A percentile compares a stretch with the other conserved stretches of the same genome.
Conservation (phyloP, 2,329 filamentous ascomycete genomes). For the Tolypocladium tundrense region DNA sequence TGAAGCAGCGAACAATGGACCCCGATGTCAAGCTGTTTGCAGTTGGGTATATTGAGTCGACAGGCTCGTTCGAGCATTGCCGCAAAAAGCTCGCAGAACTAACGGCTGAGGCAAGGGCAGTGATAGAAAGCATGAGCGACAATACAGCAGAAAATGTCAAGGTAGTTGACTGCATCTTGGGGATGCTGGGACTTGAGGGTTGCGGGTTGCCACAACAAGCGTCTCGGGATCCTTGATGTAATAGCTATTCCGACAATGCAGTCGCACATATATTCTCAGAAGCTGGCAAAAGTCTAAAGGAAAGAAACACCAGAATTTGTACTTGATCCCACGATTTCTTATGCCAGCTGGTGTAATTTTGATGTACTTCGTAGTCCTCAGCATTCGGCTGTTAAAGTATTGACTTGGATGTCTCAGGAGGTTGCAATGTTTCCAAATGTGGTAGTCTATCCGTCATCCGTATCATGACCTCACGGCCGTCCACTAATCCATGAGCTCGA, state of each 20-base stretch:
- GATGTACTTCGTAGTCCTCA: too few relatives aligned
- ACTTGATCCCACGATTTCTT: too few relatives aligned
- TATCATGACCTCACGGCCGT: too few relatives aligned
- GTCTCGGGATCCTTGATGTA: neutral
- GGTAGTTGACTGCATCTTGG: neutral
- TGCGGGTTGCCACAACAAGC: neutral
- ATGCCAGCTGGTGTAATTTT: too few relatives aligned
- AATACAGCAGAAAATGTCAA: neutral
- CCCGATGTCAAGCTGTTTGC: conserved; percentile 2
- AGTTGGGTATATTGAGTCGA: conserved; percentile 1
- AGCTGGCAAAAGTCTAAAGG: too few relatives aligned
- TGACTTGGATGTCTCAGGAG: too few relatives aligned
- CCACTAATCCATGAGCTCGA: too few relatives aligned
- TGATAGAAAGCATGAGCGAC: neutral
- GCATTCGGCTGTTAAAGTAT: too few relatives aligned
- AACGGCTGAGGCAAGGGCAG: neutral
- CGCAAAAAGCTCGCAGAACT: neutral
- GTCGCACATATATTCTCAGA: neutral
- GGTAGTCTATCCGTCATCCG: too few relatives aligned
- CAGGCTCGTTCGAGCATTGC: conserved; percentile 1
- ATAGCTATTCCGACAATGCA: too few relatives aligned
- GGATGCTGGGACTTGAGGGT: neutral
- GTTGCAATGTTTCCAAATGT: too few relatives aligned
- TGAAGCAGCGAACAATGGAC: conserved; percentile 3
- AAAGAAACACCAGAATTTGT: too few relatives aligned